Evolutionary conservation across 371 early-diverging fungal species (phyloP).

Genomic region (Rhizopus sp.): DNA sequence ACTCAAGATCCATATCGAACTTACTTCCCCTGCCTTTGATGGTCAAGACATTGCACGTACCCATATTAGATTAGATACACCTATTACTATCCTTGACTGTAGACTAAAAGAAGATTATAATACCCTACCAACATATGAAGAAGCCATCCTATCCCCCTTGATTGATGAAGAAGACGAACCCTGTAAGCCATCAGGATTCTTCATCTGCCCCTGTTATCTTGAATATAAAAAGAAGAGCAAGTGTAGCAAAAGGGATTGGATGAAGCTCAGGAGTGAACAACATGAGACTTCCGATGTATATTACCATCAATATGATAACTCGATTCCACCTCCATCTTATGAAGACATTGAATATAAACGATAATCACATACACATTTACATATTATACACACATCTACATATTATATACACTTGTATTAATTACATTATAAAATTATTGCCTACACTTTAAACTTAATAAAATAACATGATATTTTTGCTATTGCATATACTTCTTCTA

Average conservation of each 20-base stretch:
- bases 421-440: too few species aligned
- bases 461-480: background rate
- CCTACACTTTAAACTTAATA: too few species aligned
- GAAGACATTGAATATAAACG: slow-evolving; percentile 1
- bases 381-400: background rate
- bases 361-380: background rate
- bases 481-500: too few species aligned
- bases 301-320: background rate
- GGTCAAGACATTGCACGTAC: background rate
- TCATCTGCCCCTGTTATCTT: slow-evolving; percentile 32
- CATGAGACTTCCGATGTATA: background rate
- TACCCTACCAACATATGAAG: slow-evolving; percentile 34
- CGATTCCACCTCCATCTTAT: slow-evolving; percentile 11
- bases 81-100: slow-evolving; percentile 40
- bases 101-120: slow-evolving; percentile 38
- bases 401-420: background rate
- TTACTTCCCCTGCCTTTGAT: slow-evolving; percentile 4
- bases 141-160: slow-evolving; percentile 14
- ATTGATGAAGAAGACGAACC: slow-evolving; percentile 10
- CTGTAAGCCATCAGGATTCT: slow-evolving; percentile 16
- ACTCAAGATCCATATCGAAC: slow-evolving; percentile 29
- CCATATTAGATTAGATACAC: slow-evolving; percentile 28
- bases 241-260: slow-evolving; percentile 25
- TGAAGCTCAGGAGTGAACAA: slow-evolving; percentile 12
- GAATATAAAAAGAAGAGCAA: slow-evolving; percentile 29